Base-by-base conservation (phyloP, 2,329 filamentous ascomycete genomes). In the Sporothrix phasma region DNA sequence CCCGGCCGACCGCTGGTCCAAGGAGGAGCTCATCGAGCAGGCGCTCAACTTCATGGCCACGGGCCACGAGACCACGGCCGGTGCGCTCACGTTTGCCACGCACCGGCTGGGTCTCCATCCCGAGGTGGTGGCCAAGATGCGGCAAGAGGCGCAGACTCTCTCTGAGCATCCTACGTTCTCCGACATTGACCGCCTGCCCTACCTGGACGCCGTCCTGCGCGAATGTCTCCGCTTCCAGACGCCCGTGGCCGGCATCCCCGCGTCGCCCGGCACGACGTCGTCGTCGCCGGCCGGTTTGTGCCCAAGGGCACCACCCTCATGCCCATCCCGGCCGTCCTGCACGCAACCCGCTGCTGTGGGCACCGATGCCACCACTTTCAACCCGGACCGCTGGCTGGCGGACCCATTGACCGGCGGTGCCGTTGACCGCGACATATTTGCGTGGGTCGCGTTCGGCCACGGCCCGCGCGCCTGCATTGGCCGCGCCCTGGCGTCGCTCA, bases 391-490 rank as follows among this genome's bases (percentile, higher is more conserved):
- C n/a, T 72, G 53, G 64, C 15, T 45, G 15, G 15, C 17, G 2
- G 70, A 72, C 34, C 45, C 66, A 2, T 2, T 68, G 70, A 4
- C 45, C 59, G 3, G 72, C 71, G 3, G 65, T 64, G 17, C 70
- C 70, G 3, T 60, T 69, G 7, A 71, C 67, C 51, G 24, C 4
- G 64, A 66, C 11, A 68, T 72, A 0, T 73, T 73, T 49, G 72
- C 76, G 0, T 75, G 75, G 45, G 70, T 72, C 43, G 71, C 73
- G 0, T 78, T 78, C 64, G 69, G 74, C 60, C 72, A 74, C 51
- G 76, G 75, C 3, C 73, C 74, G 5, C 69, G 75, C 15, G 71
- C 72, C 49, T 78, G 76, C 67, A 76, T 77, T 37, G 76, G 76
- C 13, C 72, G 72, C 63, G 51, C 71, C 68, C 10, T 73, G 74